These are phyloP conservation scores for Petunia secreta DNA, from an alignment of 257 asterid genomes.

Conservation along the genomic window DNA sequence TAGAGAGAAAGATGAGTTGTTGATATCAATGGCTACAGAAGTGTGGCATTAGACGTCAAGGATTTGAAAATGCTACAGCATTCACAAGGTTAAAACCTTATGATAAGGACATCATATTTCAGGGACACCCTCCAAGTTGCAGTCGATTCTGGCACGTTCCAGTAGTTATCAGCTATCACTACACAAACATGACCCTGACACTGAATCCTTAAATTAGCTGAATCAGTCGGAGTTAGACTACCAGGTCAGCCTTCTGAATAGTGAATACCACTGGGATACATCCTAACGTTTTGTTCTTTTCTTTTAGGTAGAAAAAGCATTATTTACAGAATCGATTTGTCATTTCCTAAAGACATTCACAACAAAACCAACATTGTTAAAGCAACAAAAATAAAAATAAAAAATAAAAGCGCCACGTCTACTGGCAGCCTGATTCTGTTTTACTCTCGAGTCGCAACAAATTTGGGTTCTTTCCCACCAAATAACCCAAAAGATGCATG, in stretches of 20 bases:
- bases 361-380: neutral
- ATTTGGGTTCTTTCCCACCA: no score
- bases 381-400: neutral
- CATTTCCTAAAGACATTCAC: neutral
- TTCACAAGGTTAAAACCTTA: constrained; percentile 4
- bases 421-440: neutral
- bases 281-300: neutral
- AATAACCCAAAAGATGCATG: no score
- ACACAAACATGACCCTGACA: neutral
- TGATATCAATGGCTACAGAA: constrained; percentile 3
- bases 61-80: neutral
- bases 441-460: no score
- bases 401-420: neutral
- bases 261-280: neutral
- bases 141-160: neutral
- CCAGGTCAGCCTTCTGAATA: neutral
- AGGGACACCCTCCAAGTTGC: neutral
- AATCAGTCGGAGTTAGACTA: neutral
- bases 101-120: neutral
- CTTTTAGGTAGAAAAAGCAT: neutral
- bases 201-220: neutral
- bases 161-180: neutral
- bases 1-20: neutral
- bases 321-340: neutral
- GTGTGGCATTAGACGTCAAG: neutral